Conservation (phyloP, 2,329 filamentous ascomycete species). For the Talaromyces sp. region DNA sequence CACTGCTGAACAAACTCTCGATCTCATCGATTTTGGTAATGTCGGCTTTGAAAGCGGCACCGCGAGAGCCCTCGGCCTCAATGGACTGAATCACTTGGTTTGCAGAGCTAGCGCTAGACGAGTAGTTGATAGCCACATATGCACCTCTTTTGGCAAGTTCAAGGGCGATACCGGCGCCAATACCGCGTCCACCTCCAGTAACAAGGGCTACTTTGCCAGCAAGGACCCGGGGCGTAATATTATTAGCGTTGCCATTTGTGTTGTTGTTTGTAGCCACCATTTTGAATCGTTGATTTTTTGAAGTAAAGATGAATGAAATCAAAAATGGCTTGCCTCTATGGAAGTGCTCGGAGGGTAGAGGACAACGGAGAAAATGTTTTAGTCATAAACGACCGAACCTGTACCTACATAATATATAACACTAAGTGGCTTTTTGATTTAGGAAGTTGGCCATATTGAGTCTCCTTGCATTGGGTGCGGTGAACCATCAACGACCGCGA, state of each 20-base stretch:
- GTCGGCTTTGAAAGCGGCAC: constrained; percentile 66
- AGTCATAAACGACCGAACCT: too few species aligned
- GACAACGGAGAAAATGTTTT: not conserved
- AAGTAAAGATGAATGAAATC: not conserved
- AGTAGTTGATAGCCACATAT: constrained; percentile 43
- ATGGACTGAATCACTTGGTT: constrained; percentile 66
- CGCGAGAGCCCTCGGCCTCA: constrained; percentile 62
- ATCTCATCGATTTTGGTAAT: constrained; percentile 65
- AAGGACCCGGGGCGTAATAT: constrained; percentile 12
- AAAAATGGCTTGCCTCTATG: not conserved
- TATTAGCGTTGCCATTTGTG: constrained; percentile 1
- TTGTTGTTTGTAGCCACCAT: constrained; percentile 16
- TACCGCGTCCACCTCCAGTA: constrained; percentile 41
- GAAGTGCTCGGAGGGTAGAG: not conserved
- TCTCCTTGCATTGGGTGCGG: not conserved
- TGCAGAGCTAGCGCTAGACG: constrained; percentile 63
- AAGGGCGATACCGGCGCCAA: constrained; percentile 43
- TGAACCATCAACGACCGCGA: not conserved
- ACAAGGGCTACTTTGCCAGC: constrained; percentile 37
- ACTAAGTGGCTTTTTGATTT: not conserved
- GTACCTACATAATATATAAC: not conserved
- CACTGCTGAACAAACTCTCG: constrained; percentile 61
- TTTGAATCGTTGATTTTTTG: not conserved
- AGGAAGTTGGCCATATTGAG: not conserved
- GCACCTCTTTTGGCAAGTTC: constrained; percentile 43